Conservation (phyloP, 148 eudicot species). For the Rhododendron williamsianum region DNA sequence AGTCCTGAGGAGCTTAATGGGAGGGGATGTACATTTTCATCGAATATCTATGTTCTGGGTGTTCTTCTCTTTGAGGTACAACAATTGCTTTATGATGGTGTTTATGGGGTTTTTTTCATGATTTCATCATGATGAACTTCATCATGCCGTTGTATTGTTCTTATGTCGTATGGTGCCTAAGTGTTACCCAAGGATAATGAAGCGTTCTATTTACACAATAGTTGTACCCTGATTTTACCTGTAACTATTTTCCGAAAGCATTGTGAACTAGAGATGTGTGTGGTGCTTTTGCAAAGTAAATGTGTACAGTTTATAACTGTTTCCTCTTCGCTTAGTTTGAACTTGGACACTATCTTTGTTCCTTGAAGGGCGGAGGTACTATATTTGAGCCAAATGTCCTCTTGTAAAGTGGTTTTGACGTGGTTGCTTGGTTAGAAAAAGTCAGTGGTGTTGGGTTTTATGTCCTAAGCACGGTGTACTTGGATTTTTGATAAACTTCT, state of each 20-base stretch:
- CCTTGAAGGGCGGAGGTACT: background rate
- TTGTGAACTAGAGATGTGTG: background rate
- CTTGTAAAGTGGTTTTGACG: background rate
- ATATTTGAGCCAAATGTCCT: background rate
- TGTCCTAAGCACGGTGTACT: background rate
- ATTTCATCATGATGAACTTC: background rate
- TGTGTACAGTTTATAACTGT: background rate
- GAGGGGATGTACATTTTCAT: constrained; percentile 49
- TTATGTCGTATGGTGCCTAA: background rate
- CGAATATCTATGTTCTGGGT: constrained; percentile 82
- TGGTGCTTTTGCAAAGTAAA: background rate
- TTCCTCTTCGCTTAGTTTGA: background rate
- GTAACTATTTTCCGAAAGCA: background rate
- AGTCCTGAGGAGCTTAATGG: constrained; percentile 70
- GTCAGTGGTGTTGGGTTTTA: background rate
- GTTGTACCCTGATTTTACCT: background rate
- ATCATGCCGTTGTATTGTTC: background rate
- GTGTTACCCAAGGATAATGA: background rate
- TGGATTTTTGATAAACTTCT: background rate
- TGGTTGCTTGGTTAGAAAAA: background rate
- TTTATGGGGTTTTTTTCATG: background rate
- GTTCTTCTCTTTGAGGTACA: constrained; percentile 92
- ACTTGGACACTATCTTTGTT: background rate
- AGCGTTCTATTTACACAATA: background rate
- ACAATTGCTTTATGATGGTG: background rate